Conservation (phyloP, 345 rosid genomes). For the Citrus unshiu region DNA sequence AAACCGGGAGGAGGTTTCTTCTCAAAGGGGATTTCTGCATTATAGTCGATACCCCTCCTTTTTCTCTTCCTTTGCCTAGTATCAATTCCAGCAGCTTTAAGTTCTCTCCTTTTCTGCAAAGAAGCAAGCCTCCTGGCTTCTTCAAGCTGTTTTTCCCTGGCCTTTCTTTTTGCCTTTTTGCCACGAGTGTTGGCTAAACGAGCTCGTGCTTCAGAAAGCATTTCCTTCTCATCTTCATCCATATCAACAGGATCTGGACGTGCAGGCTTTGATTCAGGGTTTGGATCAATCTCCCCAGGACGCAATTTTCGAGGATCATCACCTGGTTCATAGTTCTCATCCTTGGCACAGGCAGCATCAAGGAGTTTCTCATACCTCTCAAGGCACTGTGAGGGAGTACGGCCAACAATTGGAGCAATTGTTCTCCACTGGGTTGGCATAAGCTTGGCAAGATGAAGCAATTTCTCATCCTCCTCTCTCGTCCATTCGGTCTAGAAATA, state of each 20-base stretch:
- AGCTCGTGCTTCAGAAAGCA: conserved; percentile 99
- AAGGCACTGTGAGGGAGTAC: conserved; percentile 98
- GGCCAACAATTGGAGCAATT: conserved; percentile 98
- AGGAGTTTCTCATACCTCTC: conserved; percentile 97
- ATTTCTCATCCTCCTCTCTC: conserved; percentile 97
- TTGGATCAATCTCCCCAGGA: conserved; percentile 98
- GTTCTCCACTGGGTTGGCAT: conserved; percentile 99
- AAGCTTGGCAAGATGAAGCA: conserved; percentile 98
- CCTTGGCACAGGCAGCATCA: conserved; percentile 96
- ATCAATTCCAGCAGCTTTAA: conserved; percentile 98
- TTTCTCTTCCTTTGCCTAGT: conserved; percentile 77
- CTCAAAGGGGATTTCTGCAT: conserved; percentile 97
- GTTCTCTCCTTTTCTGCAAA: conserved; percentile 92
- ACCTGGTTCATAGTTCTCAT: conserved; percentile 89
- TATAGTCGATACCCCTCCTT: conserved; percentile 93
- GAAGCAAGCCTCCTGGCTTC: conserved; percentile 99
- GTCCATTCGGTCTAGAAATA: conserved; percentile 93
- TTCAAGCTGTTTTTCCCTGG: conserved; percentile 97
- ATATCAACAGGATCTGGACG: conserved; percentile 99
- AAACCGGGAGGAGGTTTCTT: conserved; percentile 95
- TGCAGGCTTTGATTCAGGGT: conserved; percentile 98
- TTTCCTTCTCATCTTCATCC: conserved; percentile 99
- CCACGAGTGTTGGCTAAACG: conserved; percentile 94
- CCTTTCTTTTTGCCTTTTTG: conserved; percentile 96
- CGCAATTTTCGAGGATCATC: conserved; percentile 96